Evolutionary conservation across 768 basidiomycete species (phyloP), one percentile per base, ranked within the genome.

Genomic region (Lactarius tabidus): DNA sequence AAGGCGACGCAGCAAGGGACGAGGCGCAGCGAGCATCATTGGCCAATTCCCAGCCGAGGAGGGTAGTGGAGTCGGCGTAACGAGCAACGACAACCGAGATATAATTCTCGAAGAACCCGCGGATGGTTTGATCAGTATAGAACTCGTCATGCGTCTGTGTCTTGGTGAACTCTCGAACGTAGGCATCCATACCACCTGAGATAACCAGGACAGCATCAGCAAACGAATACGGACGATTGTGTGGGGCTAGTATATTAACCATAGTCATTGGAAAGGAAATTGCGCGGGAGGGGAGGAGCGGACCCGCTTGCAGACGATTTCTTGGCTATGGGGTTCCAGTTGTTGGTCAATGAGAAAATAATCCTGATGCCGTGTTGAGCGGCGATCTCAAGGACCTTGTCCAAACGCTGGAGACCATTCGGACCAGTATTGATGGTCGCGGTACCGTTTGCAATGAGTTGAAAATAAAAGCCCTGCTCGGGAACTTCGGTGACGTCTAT

Each of bases 361-460:
- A 70, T 51, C 35, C 82, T 82, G 29, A 89, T 72, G 17, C 80
- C 81, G 38, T 81, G 80, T 66, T 84, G 75, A 67, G 84, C 76
- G 2, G 87, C 88, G 61, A 83, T 74, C 57, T 79, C 71, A 35
- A 86, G 70, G 35, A 89, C 77, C 56, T 78, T 83, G 70, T 89
- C 87, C 41, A 89, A 76, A 64, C 82, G 85, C 64, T 85, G 84
- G 58, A 89, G 76, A 55, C 87, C 87, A 62, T 83, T 85, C 26
- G 85, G 73, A 6, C 86, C 86, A 41, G 78, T 75, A 70, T 89
- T 89, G 71, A 89, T 75, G 17, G 79, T 75, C 1, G 77, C 70
- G 0, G 81, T 84, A 17, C 85, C 84, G 63, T 89, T 83, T n/a
- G 60, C 71, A 63, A 88, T 77, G 17, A 83, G 75, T 65, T 88